phyloP scores from a whole-genome alignment of 2,329 filamentous ascomycete species.

The Aspergillus tanneri region DNA sequence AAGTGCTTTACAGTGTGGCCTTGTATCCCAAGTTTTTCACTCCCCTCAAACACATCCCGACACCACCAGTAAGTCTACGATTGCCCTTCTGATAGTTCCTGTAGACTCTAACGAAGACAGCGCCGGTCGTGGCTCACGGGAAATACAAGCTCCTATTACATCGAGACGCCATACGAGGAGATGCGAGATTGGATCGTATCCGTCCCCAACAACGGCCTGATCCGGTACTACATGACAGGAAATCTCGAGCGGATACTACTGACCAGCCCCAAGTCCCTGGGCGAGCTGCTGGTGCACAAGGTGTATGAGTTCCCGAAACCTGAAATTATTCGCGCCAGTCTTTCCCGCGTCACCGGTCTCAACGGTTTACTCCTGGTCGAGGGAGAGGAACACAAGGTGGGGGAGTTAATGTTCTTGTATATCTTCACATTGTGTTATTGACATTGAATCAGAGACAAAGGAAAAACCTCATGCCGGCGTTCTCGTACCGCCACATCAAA shows the following conservation, averaged over 20 bases:
- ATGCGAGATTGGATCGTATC: conserved; percentile 54
- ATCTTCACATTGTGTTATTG: background rate
- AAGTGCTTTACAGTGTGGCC: conserved; percentile 4
- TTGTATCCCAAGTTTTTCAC: conserved; percentile 12
- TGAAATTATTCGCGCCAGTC: conserved; percentile 41
- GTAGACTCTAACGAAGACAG: conserved; percentile 22
- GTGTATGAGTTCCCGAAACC: conserved; percentile 72
- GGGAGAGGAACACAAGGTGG: conserved; percentile 82
- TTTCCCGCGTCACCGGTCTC: conserved; percentile 40
- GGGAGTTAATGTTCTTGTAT: no score
- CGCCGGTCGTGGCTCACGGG: conserved; percentile 47
- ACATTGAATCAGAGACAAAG: conserved; percentile 54
- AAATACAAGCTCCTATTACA: conserved; percentile 40
- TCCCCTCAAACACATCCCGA: conserved; percentile 8
- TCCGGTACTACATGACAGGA: conserved; percentile 63
- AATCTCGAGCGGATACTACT: conserved; percentile 65
- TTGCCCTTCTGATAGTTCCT: background rate
- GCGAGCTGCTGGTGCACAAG: conserved; percentile 67
- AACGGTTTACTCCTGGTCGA: conserved; percentile 67
- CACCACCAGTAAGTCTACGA: conserved; percentile 2
- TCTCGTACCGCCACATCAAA: conserved; percentile 82
- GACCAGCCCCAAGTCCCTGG: conserved; percentile 63
- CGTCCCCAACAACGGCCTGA: conserved; percentile 66
- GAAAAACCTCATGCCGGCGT: conserved; percentile 76
- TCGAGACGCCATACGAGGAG: conserved; percentile 41